Evolutionary conservation across 148 eudicot species (phyloP).

Genomic region (Spergularia bocconei): DNA sequence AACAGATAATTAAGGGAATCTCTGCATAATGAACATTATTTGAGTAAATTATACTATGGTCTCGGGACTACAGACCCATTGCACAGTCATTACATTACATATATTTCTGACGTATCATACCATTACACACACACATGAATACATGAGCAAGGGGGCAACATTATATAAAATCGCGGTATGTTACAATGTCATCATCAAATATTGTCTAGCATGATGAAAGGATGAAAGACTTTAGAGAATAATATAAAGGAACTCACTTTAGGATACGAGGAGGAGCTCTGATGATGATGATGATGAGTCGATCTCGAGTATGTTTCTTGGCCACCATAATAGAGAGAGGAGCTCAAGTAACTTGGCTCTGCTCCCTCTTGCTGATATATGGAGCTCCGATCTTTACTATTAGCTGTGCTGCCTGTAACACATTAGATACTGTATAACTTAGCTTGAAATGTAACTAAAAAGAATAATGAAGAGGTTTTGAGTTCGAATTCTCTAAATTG

Average conservation of each 20-base stretch:
- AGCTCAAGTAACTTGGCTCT: slow-evolving; percentile 76
- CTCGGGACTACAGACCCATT: neutral
- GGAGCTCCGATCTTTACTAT: slow-evolving; percentile 31
- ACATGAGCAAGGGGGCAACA: no score
- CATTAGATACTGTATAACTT: no score
- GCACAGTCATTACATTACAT: no score
- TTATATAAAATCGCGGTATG: no score
- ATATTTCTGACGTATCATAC: no score
- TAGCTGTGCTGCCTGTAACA: slow-evolving; percentile 7
- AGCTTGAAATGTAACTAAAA: no score
- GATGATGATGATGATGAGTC: slow-evolving; percentile 30
- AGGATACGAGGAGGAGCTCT: slow-evolving; percentile 30
- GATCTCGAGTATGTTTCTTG: slow-evolving; percentile 57
- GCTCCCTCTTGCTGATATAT: slow-evolving; percentile 42
- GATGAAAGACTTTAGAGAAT: neutral
- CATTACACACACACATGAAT: no score
- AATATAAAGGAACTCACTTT: slow-evolving; percentile 38
- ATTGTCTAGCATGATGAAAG: no score
- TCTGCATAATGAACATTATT: neutral
- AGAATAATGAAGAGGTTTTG: no score
- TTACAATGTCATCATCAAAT: no score
- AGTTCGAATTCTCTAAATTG: no score
- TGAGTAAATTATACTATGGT: neutral
- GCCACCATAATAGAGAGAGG: slow-evolving; percentile 88
- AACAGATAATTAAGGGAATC: no score